Evolutionary conservation across 129 eudicot species (phyloP), one percentile per base, ranked within the genome.

Genomic region (Ambrosia artemisiifolia): DNA sequence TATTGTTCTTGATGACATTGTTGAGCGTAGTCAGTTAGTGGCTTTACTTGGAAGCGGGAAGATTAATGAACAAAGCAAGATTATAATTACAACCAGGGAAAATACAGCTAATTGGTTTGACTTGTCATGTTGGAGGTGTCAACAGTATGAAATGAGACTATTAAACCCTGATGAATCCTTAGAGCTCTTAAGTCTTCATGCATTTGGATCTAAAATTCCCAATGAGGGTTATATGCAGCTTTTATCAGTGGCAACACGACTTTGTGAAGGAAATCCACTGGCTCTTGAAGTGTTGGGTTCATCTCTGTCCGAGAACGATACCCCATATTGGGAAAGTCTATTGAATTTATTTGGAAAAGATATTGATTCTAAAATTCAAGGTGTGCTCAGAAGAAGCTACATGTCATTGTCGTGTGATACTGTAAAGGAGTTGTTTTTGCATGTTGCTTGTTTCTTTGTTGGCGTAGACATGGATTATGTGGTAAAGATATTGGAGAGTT

Each of bases 381-480:
- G 12, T 1, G 66, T 46, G 6, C 71, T 80, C 1, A 2, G 5
- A 30, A 63, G 35, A 2, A 73, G 83, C 70, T 73, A 30, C 32
- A 55, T 30, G 35, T 53, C 69, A 5, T 56, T 79, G 44, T 64
- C 44, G 12, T 33, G 66, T 47, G 53, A 65, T 14, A 20, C 75
- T 6, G 75, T 59, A 18, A 75, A 69, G 62, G 69, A 61, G 63
- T 69, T 80, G 51, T 81, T 81, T 48, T 54, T 81, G 40, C 72
- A 81, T 43, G 78, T 82, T 59, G 80, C 83, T 69, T 82, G 83
- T 69, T 82, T 82, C 59, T 82, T 78, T 73, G 56, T 78, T 46
- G 80, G 83, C 5, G 48, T 40, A 48, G 66, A 73, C 40, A 34
- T 16, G 49, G 80, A 78, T 36, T 53, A 66, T 12, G 59, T 63